Percentiles rank a stretch among this genome's conserved stretches.
These are phyloP conservation scores for Saturnispora saitoi DNA, from an alignment of 805 yeast species.

Conservation along the genomic window DNA sequence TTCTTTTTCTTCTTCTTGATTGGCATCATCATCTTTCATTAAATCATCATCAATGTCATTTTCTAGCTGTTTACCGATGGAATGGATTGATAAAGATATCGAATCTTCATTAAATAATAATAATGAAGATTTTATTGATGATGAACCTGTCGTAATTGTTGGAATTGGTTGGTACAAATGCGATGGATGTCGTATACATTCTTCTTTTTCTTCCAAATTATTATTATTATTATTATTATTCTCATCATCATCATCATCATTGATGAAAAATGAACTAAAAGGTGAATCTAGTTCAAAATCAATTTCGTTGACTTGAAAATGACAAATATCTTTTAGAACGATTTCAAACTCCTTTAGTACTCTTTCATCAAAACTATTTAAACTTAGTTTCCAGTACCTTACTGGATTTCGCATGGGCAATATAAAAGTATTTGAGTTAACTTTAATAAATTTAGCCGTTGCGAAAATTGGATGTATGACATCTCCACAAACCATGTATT, in stretches of 20 bases:
- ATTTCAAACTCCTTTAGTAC: conserved; percentile 26
- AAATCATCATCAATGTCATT: conserved; percentile 6
- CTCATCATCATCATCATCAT: neutral
- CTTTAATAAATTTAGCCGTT: conserved; percentile 47
- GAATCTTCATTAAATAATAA: conserved; percentile 4
- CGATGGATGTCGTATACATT: neutral
- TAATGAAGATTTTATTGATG: conserved; percentile 9
- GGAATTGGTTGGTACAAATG: conserved; percentile 8
- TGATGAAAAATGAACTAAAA: conserved; percentile 8
- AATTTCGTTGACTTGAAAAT: conserved; percentile 8
- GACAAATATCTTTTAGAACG: conserved; percentile 15
- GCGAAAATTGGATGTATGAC: conserved; percentile 71
- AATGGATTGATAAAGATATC: neutral
- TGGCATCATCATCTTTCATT: neutral
- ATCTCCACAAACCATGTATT: conserved; percentile 58
- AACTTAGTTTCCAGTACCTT: conserved; percentile 56
- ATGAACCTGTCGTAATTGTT: conserved; percentile 5
- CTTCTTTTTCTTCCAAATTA: neutral
- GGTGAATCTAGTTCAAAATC: conserved; percentile 9
- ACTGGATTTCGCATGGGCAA: conserved; percentile 67
- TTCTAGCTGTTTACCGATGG: conserved; percentile 7
- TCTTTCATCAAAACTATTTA: conserved; percentile 27
- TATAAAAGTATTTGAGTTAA: conserved; percentile 40
- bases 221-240: no score
- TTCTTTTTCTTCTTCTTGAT: conserved; percentile 1